Base-by-base conservation (phyloP, 805 yeast species). In the Yarrowia hollandica region DNA sequence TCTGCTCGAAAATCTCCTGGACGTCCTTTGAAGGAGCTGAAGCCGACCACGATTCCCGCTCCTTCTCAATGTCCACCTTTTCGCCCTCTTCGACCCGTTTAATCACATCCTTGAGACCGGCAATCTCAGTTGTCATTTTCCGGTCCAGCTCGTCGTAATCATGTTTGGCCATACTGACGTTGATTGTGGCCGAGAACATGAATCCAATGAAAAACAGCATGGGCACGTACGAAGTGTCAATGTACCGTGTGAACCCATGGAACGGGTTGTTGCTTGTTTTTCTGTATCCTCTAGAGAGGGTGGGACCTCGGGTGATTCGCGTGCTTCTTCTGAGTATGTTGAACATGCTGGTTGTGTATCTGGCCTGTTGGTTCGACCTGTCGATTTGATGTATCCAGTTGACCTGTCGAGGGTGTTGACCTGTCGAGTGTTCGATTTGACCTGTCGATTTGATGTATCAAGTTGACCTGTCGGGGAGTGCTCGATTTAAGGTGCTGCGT, bases 101-200 rank as follows among this genome's bases (percentile, higher is more conserved):
- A 3, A 78, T 73, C n/a, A 80, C 63, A 22, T 70, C 72, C 15
- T 73, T 68, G 22, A 79, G 66, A 14, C 75, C 72, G 16, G 66
- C 62, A 10, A 74, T 68, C 65, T 77, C 78, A 30, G 77, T 62
- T 2, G 62, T 41, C 62, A 76, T 72, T 12, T 76, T 67, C 35
- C 73, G 67, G 21, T 74, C 76, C 64, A 79, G 63, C 19, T 75
- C 78, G 6, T 74, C 74, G 25, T 69, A 67, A 12, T 71, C 71
- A 34, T 76, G 73, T 56, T 78, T 74, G 26, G 73, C 69, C 34
- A 75, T 74, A 57, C 77, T 76, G 18, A 80, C 74, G 65, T 77
- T 75, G 62, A 78, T 74, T 8, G 81, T 70, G 64, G 79, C 75
- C 0, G 82, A 76, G 1, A 81, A 77, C 38, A 79, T 75, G 11